phyloP scores from a whole-genome alignment of 208 protist species.

The Crithidia acanthocephali region DNA sequence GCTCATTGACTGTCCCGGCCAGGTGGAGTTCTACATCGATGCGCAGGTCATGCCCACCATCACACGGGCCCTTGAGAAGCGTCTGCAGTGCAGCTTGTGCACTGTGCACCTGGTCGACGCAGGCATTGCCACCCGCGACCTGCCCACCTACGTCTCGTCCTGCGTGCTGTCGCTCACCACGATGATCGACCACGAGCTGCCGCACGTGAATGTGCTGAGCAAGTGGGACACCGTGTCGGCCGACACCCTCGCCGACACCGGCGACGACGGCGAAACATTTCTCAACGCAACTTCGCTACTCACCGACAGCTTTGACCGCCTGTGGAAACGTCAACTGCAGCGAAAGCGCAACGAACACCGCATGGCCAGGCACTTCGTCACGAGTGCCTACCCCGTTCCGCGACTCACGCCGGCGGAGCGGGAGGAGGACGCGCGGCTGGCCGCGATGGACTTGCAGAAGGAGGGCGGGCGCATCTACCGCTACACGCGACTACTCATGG shows the following conservation, averaged over 20 bases:
- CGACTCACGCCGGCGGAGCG: conserved; percentile 46
- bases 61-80: conserved; percentile 68
- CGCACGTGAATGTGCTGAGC: conserved; percentile 98
- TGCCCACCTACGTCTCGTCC: conserved; percentile 96
- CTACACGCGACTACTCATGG: conserved; percentile 85
- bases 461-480: conserved; percentile 70
- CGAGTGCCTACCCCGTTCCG: conserved; percentile 34
- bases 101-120: conserved; percentile 96
- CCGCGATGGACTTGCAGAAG: conserved; percentile 51
- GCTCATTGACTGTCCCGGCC: conserved; percentile 98
- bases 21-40: conserved; percentile 99
- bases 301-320: conserved; percentile 81
- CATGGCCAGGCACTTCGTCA: conserved; percentile 43
- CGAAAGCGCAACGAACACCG: conserved; percentile 50
- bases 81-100: conserved; percentile 74
- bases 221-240: conserved; percentile 96
- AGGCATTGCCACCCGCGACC: conserved; percentile 92
- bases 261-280: conserved; percentile 71
- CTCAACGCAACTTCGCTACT: conserved; percentile 61
- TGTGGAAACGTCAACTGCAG: conserved; percentile 77
- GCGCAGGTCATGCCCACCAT: conserved; percentile 91
- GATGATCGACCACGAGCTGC: conserved; percentile 97
- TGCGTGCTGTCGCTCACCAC: conserved; percentile 95
- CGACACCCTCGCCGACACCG: conserved; percentile 75
- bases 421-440: conserved; percentile 39